These are phyloP conservation scores for Candida sojae DNA, from an alignment of 1,139 yeast species.

Conservation along the genomic window DNA sequence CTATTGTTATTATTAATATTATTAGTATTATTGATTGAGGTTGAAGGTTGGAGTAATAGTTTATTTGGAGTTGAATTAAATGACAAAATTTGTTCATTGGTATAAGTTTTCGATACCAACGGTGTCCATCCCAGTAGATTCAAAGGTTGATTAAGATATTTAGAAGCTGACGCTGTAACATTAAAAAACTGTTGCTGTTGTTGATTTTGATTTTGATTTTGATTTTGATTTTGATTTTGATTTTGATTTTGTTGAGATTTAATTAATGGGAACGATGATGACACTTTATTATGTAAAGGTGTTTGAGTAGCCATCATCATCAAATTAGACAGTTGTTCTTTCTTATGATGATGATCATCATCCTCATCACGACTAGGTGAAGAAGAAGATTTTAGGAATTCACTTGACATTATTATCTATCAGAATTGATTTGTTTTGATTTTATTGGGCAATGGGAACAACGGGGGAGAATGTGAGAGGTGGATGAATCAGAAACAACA, in stretches of 20 bases:
- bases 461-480: background rate
- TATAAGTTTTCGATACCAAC: constrained; percentile 39
- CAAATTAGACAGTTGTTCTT: background rate
- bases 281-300: constrained; percentile 10
- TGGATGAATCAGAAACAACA: background rate
- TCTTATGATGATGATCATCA: background rate
- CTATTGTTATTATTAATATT: background rate
- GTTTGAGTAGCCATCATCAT: constrained; percentile 8
- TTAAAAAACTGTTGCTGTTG: constrained; percentile 11
- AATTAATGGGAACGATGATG: constrained; percentile 5
- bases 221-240: constrained; percentile 7
- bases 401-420: constrained; percentile 8
- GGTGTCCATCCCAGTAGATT: constrained; percentile 49
- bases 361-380: constrained; percentile 23
- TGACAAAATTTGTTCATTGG: constrained; percentile 36
- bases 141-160: constrained; percentile 19
- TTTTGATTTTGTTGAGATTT: constrained; percentile 6
- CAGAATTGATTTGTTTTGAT: background rate
- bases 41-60: constrained; percentile 8
- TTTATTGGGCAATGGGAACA: background rate
- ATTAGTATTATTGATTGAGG: background rate
- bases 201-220: constrained; percentile 9
- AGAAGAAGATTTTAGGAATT: constrained; percentile 32
- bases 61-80: constrained; percentile 39
- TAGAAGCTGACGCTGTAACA: constrained; percentile 32